A percentile compares a stretch with the other conserved stretches of the same genome.
Evolutionary conservation across 148 eudicot species (phyloP).

Genomic region (Euryodendron excelsum): DNA sequence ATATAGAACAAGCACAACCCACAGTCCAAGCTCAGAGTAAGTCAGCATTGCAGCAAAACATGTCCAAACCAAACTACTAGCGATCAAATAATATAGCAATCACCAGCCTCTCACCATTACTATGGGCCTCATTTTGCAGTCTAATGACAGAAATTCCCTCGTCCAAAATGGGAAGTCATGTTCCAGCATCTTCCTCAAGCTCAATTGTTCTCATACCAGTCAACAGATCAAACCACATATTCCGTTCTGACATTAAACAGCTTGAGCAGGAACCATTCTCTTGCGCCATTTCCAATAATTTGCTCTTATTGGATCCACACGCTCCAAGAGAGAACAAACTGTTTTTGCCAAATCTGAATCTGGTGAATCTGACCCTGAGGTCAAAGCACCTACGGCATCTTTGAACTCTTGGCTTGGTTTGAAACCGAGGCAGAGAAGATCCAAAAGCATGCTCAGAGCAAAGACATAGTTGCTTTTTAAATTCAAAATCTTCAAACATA

Average conservation of each 20-base stretch:
- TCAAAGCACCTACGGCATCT: constrained; percentile 51
- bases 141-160: too few species aligned
- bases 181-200: too few species aligned
- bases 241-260: constrained; percentile 14
- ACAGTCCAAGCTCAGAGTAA: too few species aligned
- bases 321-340: constrained; percentile 66
- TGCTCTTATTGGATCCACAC: constrained; percentile 67
- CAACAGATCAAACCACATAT: not conserved
- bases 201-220: too few species aligned
- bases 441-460: constrained; percentile 75
- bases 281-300: constrained; percentile 92
- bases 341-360: constrained; percentile 38
- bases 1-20: too few species aligned
- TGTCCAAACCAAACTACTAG: too few species aligned
- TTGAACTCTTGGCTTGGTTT: constrained; percentile 59
- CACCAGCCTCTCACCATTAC: too few species aligned
- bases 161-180: too few species aligned
- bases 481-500: constrained; percentile 59
- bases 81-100: too few species aligned
- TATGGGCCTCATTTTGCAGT: too few species aligned
- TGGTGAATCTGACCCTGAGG: constrained; percentile 36
- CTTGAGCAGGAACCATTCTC: constrained; percentile 34
- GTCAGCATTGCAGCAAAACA: too few species aligned
- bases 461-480: constrained; percentile 42
- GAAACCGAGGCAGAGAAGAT: constrained; percentile 65